Evolutionary conservation across 2,329 filamentous ascomycete genomes (phyloP).

Genomic region (Aphanocladium album): DNA sequence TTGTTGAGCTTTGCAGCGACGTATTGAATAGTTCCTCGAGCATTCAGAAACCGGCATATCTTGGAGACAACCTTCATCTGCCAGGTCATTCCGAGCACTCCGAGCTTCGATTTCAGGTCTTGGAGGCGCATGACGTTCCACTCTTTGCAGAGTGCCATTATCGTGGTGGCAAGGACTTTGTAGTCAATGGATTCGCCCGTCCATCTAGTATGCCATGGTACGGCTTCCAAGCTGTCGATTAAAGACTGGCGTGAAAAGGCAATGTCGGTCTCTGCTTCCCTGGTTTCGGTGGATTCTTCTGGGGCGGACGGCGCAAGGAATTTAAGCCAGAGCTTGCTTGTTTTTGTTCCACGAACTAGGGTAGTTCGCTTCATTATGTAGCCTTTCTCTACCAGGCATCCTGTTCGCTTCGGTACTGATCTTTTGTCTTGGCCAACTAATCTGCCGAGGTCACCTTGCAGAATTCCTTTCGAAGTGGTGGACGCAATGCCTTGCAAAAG

Average conservation of each 20-base stretch:
- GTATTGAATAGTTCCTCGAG: conserved; percentile 50
- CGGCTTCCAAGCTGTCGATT: conserved; percentile 44
- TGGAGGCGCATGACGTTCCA: conserved; percentile 54
- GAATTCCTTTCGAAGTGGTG: conserved; percentile 48
- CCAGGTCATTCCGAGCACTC: conserved; percentile 48
- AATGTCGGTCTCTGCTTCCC: conserved; percentile 27
- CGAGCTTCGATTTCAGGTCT: conserved; percentile 54
- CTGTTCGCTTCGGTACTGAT: conserved; percentile 57
- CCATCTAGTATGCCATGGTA: conserved; percentile 53
- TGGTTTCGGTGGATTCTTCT: conserved; percentile 26
- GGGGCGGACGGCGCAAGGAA: conserved; percentile 46
- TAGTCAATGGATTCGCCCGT: conserved; percentile 55
- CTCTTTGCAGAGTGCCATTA: conserved; percentile 52
- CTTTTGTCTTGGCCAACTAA: conserved; percentile 58
- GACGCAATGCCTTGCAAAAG: conserved; percentile 54
- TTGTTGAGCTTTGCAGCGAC: conserved; percentile 51
- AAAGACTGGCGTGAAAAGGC: conserved; percentile 36
- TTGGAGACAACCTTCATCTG: conserved; percentile 58
- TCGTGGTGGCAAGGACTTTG: conserved; percentile 50
- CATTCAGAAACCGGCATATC: conserved; percentile 53
- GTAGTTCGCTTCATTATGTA: conserved; percentile 59
- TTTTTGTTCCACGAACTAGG: conserved; percentile 53
- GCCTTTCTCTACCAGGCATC: conserved; percentile 53
- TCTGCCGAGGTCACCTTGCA: conserved; percentile 55
- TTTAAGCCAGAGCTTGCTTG: conserved; percentile 58